phyloP scores from a whole-genome alignment of 148 eudicot species.

The Rhododendron molle region DNA sequence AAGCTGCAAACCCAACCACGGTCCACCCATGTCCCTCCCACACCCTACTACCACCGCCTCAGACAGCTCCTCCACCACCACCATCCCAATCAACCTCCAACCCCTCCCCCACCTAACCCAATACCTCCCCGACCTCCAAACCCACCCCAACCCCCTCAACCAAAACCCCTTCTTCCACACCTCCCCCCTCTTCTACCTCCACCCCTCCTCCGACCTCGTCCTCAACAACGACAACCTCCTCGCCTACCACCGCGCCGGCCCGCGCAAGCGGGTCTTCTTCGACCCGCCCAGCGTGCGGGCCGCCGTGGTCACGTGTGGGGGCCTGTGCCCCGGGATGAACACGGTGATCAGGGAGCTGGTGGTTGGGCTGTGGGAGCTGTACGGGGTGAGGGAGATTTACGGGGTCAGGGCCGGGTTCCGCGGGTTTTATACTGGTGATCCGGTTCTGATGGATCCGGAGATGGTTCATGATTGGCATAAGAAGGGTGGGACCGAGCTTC shows the following conservation, averaged over 20 bases:
- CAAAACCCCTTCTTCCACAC: constrained; percentile 49
- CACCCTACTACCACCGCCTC: neutral
- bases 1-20: no score
- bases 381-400: constrained; percentile 46
- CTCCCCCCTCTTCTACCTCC: constrained; percentile 43
- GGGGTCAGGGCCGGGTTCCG: constrained; percentile 57
- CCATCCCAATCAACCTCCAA: constrained; percentile 17
- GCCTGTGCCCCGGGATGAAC: constrained; percentile 70
- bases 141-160: constrained; percentile 41
- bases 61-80: neutral
- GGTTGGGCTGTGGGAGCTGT: constrained; percentile 69
- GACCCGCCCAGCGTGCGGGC: constrained; percentile 43
- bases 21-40: neutral
- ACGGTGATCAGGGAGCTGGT: constrained; percentile 86
- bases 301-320: constrained; percentile 77
- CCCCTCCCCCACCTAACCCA: constrained; percentile 28
- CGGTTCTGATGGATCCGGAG: constrained; percentile 38
- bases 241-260: constrained; percentile 67
- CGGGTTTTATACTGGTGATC: constrained; percentile 49
- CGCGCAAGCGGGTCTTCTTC: constrained; percentile 36
- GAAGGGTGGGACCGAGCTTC: constrained; percentile 60
- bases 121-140: constrained; percentile 27
- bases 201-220: constrained; percentile 12
- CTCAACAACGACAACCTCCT: neutral
- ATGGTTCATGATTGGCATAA: constrained; percentile 66